Evolutionary conservation across 306 rosid species (phyloP).

Genomic region (Quercus cerris): DNA sequence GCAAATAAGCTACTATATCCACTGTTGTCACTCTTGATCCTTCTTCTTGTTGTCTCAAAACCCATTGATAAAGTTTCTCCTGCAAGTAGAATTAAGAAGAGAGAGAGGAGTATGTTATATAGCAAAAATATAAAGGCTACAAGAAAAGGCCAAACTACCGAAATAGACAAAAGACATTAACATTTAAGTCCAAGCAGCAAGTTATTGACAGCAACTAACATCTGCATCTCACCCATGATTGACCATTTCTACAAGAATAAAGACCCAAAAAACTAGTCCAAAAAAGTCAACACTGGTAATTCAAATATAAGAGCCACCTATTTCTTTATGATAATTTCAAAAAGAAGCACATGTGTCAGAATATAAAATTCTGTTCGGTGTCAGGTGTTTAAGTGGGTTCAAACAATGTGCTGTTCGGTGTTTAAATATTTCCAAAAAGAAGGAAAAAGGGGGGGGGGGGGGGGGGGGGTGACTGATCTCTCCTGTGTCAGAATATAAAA

Average conservation of each 20-base stretch:
- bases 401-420: not conserved
- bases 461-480: not conserved
- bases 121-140: not conserved
- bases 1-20: constrained; percentile 55
- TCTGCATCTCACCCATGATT: not conserved
- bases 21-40: constrained; percentile 48
- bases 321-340: not conserved
- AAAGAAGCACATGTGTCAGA: not conserved
- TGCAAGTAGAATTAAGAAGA: constrained; percentile 10
- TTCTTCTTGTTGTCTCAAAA: constrained; percentile 61
- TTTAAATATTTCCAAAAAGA: not conserved
- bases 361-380: not conserved
- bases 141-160: not conserved
- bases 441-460: not conserved
- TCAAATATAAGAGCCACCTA: not conserved
- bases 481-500: not conserved
- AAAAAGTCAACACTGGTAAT: not conserved
- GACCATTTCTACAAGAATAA: not conserved
- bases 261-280: not conserved
- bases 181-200: not conserved
- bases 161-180: not conserved
- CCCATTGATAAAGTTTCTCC: constrained; percentile 69
- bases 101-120: not conserved
- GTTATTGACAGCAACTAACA: not conserved
- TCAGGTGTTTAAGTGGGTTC: not conserved